phyloP scores from a whole-genome alignment of 768 basidiomycete genomes.

The Lactifluus pinguis region DNA sequence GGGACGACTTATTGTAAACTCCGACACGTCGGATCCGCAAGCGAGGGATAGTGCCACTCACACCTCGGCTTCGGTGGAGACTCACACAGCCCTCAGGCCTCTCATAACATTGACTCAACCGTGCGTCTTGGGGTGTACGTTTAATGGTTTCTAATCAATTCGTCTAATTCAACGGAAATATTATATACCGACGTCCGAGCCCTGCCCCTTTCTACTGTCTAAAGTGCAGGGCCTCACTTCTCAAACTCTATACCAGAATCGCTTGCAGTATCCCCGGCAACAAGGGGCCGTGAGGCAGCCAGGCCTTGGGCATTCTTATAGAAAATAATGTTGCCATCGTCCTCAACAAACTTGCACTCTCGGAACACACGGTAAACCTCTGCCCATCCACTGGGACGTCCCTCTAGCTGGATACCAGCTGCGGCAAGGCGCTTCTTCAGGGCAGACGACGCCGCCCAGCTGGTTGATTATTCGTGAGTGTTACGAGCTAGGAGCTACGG shows the following conservation, averaged over 20 bases:
- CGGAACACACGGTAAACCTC: conserved; percentile 71
- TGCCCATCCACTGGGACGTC: conserved; percentile 69
- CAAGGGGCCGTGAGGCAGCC: conserved; percentile 58
- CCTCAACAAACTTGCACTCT: conserved; percentile 92
- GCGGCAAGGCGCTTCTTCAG: conserved; percentile 64
- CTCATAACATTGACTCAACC: too few species aligned
- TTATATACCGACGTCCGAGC: conserved; percentile 10
- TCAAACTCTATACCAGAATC: conserved; percentile 63
- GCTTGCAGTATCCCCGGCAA: conserved; percentile 46
- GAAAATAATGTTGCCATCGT: conserved; percentile 84
- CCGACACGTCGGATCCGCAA: too few species aligned
- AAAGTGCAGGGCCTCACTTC: conserved; percentile 11
- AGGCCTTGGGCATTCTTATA: conserved; percentile 83
- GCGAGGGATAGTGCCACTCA: too few species aligned
- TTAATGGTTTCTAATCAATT: too few species aligned
- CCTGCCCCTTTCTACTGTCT: not conserved
- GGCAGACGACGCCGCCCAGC: conserved; percentile 87
- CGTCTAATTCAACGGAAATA: too few species aligned
- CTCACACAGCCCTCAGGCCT: too few species aligned
- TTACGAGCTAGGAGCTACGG: not conserved
- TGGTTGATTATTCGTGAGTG: conserved; percentile 18
- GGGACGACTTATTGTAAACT: too few species aligned
- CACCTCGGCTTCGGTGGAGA: too few species aligned
- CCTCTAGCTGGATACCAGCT: conserved; percentile 53
- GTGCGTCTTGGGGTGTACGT: too few species aligned